These are phyloP conservation scores for Martiniozyma abietophila DNA, from an alignment of 805 yeast genomes.

Conservation along the genomic window DNA sequence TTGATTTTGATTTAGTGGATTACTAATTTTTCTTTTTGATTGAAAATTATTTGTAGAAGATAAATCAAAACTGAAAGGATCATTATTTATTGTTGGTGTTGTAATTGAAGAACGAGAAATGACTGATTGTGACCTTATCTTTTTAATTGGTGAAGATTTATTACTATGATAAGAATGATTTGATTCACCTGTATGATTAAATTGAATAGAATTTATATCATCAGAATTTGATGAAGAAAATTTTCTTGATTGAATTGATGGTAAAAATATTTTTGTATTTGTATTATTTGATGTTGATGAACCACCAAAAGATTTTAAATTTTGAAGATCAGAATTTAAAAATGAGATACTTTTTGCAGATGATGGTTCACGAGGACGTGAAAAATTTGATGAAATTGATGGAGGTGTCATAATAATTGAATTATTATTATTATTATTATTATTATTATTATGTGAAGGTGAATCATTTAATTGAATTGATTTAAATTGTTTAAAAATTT, in stretches of 20 bases:
- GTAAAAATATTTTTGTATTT: constrained; percentile 10
- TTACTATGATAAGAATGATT: background rate
- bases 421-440: too few species aligned
- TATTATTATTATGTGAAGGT: too few species aligned
- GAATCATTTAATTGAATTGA: constrained; percentile 15
- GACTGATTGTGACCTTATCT: constrained; percentile 2
- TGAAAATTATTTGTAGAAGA: too few species aligned
- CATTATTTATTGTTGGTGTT: background rate
- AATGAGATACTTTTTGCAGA: constrained; percentile 2
- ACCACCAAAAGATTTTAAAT: too few species aligned
- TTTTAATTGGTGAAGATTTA: constrained; percentile 1
- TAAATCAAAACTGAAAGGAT: too few species aligned
- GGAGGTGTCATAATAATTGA: constrained; percentile 15
- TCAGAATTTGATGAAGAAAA: constrained; percentile 13
- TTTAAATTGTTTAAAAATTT: constrained; percentile 28
- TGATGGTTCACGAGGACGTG: constrained; percentile 2
- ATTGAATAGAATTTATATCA: too few species aligned
- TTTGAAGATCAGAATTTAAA: background rate
- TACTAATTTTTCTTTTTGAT: too few species aligned
- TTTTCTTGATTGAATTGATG: constrained; percentile 16
- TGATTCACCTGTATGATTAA: constrained; percentile 13
- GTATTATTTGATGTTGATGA: background rate
- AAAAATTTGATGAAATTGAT: constrained; percentile 8
- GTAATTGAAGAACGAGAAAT: background rate
- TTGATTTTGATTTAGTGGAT: too few species aligned